A percentile compares a stretch with the other conserved stretches of the same genome.
These are phyloP conservation scores for Podaxis sp. DNA, from an alignment of 768 basidiomycete species.

Conservation along the genomic window DNA sequence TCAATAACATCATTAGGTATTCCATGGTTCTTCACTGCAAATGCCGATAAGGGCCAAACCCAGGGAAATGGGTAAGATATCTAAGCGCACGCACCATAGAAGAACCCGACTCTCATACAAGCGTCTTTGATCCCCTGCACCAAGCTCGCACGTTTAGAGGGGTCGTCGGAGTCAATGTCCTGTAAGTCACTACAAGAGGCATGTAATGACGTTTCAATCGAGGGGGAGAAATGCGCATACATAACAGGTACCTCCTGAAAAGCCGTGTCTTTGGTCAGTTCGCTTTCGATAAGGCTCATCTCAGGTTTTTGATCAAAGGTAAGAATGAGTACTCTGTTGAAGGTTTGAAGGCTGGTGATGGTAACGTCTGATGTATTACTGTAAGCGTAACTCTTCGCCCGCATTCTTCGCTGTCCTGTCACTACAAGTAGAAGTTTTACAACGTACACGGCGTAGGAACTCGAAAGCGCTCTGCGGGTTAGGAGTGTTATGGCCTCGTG, in stretches of 20 bases:
- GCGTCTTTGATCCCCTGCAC: slow-evolving; percentile 67
- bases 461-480: too few relatives aligned
- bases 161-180: slow-evolving; percentile 35
- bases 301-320: neutral
- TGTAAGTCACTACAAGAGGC: slow-evolving; percentile 40
- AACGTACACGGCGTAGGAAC: too few relatives aligned
- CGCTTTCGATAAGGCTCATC: slow-evolving; percentile 17
- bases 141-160: slow-evolving; percentile 38
- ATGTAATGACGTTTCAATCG: neutral
- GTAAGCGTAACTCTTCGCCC: neutral
- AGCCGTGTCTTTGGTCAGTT: slow-evolving; percentile 16
- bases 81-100: slow-evolving; percentile 53
- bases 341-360: neutral
- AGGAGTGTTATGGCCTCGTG: too few relatives aligned
- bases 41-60: neutral
- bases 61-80: neutral
- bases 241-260: slow-evolving; percentile 39
- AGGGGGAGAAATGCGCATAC: slow-evolving; percentile 21
- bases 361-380: neutral
- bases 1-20: slow-evolving; percentile 54
- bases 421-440: neutral
- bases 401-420: neutral
- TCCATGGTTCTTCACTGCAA: slow-evolving; percentile 70
- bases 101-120: slow-evolving; percentile 81
- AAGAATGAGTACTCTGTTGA: neutral